A percentile compares a stretch with the other conserved stretches of the same genome.
Conservation (phyloP, 768 basidiomycete genomes). For the Serendipita indica region DNA sequence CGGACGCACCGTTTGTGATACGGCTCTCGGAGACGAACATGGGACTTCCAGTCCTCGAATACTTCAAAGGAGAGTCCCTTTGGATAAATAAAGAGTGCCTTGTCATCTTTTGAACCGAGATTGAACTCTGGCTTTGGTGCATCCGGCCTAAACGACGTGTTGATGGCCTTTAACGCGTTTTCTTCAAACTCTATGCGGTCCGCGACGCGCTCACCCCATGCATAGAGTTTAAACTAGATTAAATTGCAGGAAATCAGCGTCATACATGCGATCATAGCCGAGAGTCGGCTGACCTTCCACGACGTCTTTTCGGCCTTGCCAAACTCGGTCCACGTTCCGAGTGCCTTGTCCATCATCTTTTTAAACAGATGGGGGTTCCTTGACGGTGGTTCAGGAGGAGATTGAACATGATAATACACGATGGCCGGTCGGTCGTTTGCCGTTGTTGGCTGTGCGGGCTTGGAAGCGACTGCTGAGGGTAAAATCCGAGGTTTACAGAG, state of each 20-base stretch:
- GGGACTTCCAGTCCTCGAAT: not conserved
- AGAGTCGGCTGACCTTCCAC: conserved; percentile 14
- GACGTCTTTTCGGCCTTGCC: conserved; percentile 13
- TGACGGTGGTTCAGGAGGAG: not conserved
- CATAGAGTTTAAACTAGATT: conserved; percentile 14
- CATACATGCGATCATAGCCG: not conserved
- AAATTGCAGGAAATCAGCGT: not conserved
- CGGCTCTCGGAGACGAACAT: not conserved
- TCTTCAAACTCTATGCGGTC: conserved; percentile 16
- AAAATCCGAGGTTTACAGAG: not conserved
- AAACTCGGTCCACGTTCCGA: conserved; percentile 14
- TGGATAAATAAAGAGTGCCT: not conserved
- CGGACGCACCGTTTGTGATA: not conserved
- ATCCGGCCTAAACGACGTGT: conserved; percentile 13
- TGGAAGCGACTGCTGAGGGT: no score
- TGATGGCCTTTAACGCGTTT: conserved; percentile 13
- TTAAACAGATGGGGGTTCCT: not conserved
- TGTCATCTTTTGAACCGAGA: not conserved
- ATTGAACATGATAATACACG: conserved; percentile 8
- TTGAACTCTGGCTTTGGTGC: not conserved
- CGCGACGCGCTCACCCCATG: conserved; percentile 11
- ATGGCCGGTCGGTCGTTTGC: not conserved
- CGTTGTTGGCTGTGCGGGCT: no score
- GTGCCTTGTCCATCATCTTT: conserved; percentile 9
- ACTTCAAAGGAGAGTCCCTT: not conserved